Evolutionary conservation across 2,329 filamentous ascomycete genomes (phyloP), one percentile per base, ranked within the genome.

Genomic region (Cryphonectria carpinicola): DNA sequence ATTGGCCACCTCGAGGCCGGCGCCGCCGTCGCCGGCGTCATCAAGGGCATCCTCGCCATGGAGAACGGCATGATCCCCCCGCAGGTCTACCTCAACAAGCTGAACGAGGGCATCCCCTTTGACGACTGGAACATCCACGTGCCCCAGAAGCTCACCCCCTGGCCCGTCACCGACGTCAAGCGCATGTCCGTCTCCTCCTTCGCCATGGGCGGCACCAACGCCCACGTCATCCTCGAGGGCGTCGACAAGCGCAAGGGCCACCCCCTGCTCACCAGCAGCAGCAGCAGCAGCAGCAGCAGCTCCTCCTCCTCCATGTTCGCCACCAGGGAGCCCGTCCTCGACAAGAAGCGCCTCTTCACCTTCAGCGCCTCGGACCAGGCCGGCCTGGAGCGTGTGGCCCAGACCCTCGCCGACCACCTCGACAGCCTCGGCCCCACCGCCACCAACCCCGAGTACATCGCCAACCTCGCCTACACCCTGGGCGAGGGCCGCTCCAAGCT

Each of bases 401-500:
- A 81, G 5, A 75, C 78, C 10, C 74, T 79, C 32, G 73, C 81
- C 74, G 81, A 82, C 74, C 81, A 81, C 69, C 73, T 81, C 4
- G 79, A 80, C 70, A 79, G 80, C 66, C 75, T 87, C 19, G 70
- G 70, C 66, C 70, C 70, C 10, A 54, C 65, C 11, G 35, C 56
- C 22, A 68, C 62, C 46, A 65, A 46, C 43, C 70, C 70, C 1
- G 66, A 66, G 10, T 71, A 69, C 63, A 81, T 86, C 73, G 78
- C 79, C 25, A 82, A 86, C 72, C 74, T 86, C 25, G 83, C 84
- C 8, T 85, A 86, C 73, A 86, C 84, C 0, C 76, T 86, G 2
- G 81, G 82, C 19, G 65, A 67, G 43, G 67, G 68, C 28, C 65
- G 71, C 37, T 70, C 71, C 17, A 43, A 66, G 32, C 68, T 72